Percentiles rank a stretch among this genome's conserved stretches.
These are phyloP conservation scores for Pulveroboletus sp. DNA, from an alignment of 768 basidiomycete species.

Conservation along the genomic window DNA sequence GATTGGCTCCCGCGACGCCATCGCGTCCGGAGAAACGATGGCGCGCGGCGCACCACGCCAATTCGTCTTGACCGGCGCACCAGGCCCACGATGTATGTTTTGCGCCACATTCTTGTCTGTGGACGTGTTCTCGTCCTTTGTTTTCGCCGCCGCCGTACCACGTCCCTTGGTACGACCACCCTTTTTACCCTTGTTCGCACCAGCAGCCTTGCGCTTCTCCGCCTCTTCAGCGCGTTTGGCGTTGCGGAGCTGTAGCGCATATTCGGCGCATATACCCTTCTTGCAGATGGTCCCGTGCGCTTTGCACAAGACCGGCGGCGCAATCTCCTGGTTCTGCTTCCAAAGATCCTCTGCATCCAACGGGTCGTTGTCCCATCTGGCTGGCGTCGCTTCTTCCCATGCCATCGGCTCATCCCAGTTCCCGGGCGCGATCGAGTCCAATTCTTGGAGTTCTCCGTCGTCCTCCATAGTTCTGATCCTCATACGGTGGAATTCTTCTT, in stretches of 20 bases:
- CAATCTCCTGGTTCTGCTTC: slow-evolving; percentile 9
- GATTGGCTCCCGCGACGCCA: slow-evolving; percentile 23
- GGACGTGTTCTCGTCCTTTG: slow-evolving; percentile 6
- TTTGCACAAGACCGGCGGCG: slow-evolving; percentile 21
- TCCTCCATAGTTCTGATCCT: slow-evolving; percentile 14
- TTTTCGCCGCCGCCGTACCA: slow-evolving; percentile 4
- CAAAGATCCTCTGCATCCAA: slow-evolving; percentile 25
- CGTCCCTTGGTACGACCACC: slow-evolving; percentile 11
- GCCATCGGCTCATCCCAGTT: slow-evolving; percentile 13
- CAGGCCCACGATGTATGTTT: slow-evolving; percentile 24
- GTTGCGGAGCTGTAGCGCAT: slow-evolving; percentile 26
- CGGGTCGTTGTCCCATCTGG: slow-evolving; percentile 15
- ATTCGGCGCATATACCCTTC: slow-evolving; percentile 36
- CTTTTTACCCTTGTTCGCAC: slow-evolving; percentile 22
- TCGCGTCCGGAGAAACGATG: slow-evolving; percentile 23
- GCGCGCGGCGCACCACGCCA: slow-evolving; percentile 28
- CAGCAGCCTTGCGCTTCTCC: slow-evolving; percentile 15
- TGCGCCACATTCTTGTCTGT: slow-evolving; percentile 1
- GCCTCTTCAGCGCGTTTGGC: slow-evolving; percentile 13
- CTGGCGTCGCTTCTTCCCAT: slow-evolving; percentile 1
- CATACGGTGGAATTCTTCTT: slow-evolving; percentile 29
- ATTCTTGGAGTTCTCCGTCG: slow-evolving; percentile 11
- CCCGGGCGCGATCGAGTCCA: slow-evolving; percentile 27
- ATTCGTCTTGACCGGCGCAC: slow-evolving; percentile 30
- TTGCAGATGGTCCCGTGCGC: slow-evolving; percentile 35